Evolutionary conservation across 805 yeast species (phyloP).

Genomic region (Barnettozyma californica): DNA sequence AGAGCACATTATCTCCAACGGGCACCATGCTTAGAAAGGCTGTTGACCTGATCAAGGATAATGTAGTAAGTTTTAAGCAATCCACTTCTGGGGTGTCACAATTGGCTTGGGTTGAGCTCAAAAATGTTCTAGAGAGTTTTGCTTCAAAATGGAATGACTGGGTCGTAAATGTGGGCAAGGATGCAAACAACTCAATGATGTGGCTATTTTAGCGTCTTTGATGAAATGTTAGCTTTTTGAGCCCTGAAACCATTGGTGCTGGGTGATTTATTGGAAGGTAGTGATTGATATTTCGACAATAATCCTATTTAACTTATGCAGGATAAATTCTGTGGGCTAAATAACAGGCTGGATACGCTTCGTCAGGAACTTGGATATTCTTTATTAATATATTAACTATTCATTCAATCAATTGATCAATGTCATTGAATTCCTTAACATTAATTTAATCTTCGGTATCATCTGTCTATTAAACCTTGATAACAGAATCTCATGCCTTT

Average conservation of each 20-base stretch:
- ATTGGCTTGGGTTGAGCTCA: constrained; percentile 10
- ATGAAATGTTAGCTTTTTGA: neutral
- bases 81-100: constrained; percentile 8
- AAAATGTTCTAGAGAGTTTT: neutral
- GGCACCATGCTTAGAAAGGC: neutral
- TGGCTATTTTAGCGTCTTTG: constrained; percentile 10
- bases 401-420: too few species aligned
- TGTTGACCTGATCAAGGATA: neutral
- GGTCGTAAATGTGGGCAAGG: constrained; percentile 4
- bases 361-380: too few species aligned
- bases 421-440: too few species aligned
- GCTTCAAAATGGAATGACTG: constrained; percentile 10
- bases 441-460: too few species aligned
- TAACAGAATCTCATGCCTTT: too few species aligned
- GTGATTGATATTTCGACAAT: too few species aligned
- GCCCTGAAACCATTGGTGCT: too few species aligned
- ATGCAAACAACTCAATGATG: constrained; percentile 9
- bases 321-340: too few species aligned
- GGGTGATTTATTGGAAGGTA: too few species aligned
- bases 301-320: neutral
- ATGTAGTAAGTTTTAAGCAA: constrained; percentile 7
- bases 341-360: too few species aligned
- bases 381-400: too few species aligned
- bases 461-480: too few species aligned
- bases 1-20: neutral